Conservation (phyloP, 192 early-diverging fungal species). For the Mortierella alpina region DNA sequence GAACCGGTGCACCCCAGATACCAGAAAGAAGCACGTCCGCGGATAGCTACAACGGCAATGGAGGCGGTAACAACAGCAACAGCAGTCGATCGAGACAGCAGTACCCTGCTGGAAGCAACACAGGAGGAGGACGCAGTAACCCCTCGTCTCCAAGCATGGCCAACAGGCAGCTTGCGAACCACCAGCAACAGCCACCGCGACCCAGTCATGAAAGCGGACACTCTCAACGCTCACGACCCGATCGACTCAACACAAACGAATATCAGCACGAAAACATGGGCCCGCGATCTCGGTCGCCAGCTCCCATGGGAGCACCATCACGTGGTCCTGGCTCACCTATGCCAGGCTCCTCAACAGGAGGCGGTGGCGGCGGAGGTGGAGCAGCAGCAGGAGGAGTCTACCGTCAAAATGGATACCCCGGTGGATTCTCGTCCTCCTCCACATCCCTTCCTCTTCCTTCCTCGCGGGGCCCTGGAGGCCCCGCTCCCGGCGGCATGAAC, state of each 20-base stretch:
- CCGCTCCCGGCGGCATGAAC: constrained; percentile 2
- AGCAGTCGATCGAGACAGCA: constrained; percentile 21
- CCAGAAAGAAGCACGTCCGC: constrained; percentile 41
- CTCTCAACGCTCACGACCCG: constrained; percentile 15
- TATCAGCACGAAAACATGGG: constrained; percentile 11
- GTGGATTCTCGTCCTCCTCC: constrained; percentile 22
- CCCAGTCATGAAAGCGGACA: constrained; percentile 19
- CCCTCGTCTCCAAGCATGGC: constrained; percentile 35
- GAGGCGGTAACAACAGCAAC: not conserved
- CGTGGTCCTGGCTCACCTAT: constrained; percentile 22
- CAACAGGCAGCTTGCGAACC: constrained; percentile 3
- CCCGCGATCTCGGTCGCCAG: constrained; percentile 28
- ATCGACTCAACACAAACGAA: constrained; percentile 17
- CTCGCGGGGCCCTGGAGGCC: constrained; percentile 1
- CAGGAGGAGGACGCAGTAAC: constrained; percentile 14
- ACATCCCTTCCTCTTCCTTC: constrained; percentile 17
- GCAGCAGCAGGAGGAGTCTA: constrained; percentile 13
- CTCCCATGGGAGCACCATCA: constrained; percentile 2
- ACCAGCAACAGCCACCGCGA: constrained; percentile 15
- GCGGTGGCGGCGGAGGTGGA: constrained; percentile 1
- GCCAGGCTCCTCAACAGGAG: constrained; percentile 9
- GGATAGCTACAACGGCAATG: constrained; percentile 1
- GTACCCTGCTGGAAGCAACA: not conserved
- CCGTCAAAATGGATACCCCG: constrained; percentile 45
- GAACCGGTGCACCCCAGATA: constrained; percentile 4